Base-by-base conservation (phyloP, 805 yeast genomes). In the Nematodospora valgi region DNA sequence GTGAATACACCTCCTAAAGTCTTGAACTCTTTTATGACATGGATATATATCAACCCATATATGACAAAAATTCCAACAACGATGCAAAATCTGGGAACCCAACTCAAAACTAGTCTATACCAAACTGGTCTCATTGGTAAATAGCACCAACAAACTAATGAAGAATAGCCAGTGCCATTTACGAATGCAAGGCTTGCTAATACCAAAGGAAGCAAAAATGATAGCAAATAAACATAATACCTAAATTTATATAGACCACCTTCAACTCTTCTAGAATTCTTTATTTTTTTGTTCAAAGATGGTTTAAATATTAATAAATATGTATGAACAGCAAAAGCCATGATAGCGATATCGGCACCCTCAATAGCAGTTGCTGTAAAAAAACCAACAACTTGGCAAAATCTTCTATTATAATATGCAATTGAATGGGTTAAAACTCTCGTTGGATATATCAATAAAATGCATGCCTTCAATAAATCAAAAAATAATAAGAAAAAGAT, bases 271-370 rank as follows among this genome's bases (percentile, higher is more conserved):
- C 48, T 40, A 10, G 72, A 53, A 38, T 60, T 54, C 30, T 58
- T 56, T 46, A 72, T 66, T 38, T 65, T 70, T 39, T 70, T 66
- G 21, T 58, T 52, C 18, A 66, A 49, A 19, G 64, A 68, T 1
- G 91, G 86, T 40, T 67, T 64, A 56, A 86, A 84, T 4, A 88
- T 82, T 20, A 86, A 61, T 27, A 87, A 52, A 18, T 78, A 86
- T 7, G 91, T 82, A 58, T 88, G 96, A 11, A 87, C 59, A 2
- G 96, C 95, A 59, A 88, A 83, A 23, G 82, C 72, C 21, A 86
- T 62, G 34, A 87, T 88, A 12, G 93, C 88, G 23, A 86, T 52
- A 58, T 88, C 97, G 2, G 89, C 87, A 14, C 95, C 95, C 57
- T 86, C 94, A 10, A 84, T 82, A 15, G 86, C 72, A 25, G 80